phyloP scores from a whole-genome alignment of 495 filamentous ascomycete species.

The Bacidia gigantensis region DNA sequence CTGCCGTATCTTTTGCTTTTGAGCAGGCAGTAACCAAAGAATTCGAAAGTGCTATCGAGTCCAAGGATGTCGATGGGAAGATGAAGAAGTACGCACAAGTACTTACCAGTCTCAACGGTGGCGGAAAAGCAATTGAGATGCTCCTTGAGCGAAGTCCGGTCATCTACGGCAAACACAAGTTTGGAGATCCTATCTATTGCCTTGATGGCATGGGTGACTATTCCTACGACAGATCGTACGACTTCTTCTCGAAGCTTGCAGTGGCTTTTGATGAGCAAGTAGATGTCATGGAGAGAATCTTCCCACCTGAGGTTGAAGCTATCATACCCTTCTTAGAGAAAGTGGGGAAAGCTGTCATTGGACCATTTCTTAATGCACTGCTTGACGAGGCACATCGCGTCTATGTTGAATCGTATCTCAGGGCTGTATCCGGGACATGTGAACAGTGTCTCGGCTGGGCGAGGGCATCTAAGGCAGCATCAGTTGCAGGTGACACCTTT shows the following conservation, averaged over 20 bases:
- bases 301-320: conserved; percentile 62
- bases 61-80: conserved; percentile 73
- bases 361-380: conserved; percentile 71
- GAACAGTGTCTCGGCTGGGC: conserved; percentile 69
- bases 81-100: conserved; percentile 86
- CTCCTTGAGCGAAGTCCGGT: conserved; percentile 83
- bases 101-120: conserved; percentile 69
- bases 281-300: conserved; percentile 69
- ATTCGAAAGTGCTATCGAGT: conserved; percentile 82
- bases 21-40: conserved; percentile 81
- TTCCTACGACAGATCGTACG: conserved; percentile 60
- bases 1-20: conserved; percentile 66
- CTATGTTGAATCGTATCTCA: conserved; percentile 66
- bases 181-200: conserved; percentile 72
- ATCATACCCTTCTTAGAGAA: conserved; percentile 67
- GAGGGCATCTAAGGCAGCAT: conserved; percentile 49
- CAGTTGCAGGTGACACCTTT: conserved; percentile 42
- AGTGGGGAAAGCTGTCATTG: conserved; percentile 69
- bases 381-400: conserved; percentile 80
- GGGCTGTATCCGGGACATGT: conserved; percentile 74
- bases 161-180: conserved; percentile 53
- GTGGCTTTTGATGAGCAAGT: conserved; percentile 71
- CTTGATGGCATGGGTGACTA: conserved; percentile 53
- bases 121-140: conserved; percentile 58
- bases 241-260: conserved; percentile 64